Evolutionary conservation across 2,329 filamentous ascomycete species (phyloP).

Genomic region (Calonectria crousiana): DNA sequence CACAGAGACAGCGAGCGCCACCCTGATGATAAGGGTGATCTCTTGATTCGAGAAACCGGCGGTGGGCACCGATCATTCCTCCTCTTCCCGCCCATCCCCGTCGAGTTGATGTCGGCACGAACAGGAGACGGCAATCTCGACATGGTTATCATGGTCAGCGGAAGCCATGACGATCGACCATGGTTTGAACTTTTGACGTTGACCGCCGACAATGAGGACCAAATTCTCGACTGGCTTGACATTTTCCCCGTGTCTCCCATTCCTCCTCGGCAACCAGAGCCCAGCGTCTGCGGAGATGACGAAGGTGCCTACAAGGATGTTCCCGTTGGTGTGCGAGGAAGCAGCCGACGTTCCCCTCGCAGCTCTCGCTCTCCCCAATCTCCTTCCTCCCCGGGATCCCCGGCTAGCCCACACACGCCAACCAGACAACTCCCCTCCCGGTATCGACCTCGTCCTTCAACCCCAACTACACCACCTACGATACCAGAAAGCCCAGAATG

Average conservation of each 20-base stretch:
- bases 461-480: constrained; percentile 40
- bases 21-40: constrained; percentile 77
- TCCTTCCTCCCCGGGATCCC: constrained; percentile 34
- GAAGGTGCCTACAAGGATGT: constrained; percentile 45
- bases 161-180: constrained; percentile 71
- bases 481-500: constrained; percentile 38
- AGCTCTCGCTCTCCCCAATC: constrained; percentile 34
- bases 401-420: constrained; percentile 50
- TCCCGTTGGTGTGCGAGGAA: constrained; percentile 47
- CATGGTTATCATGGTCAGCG: constrained; percentile 89
- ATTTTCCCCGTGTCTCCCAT: constrained; percentile 73
- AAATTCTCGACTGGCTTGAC: constrained; percentile 87
- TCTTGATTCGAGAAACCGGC: constrained; percentile 94
- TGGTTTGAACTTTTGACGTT: constrained; percentile 92
- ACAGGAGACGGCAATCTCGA: constrained; percentile 77
- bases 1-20: constrained; percentile 83
- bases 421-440: constrained; percentile 42
- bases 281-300: constrained; percentile 48
- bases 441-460: constrained; percentile 41
- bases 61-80: constrained; percentile 80
- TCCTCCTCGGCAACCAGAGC: constrained; percentile 57
- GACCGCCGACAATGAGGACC: constrained; percentile 79
- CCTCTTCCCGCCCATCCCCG: constrained; percentile 88
- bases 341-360: constrained; percentile 38
- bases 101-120: constrained; percentile 81